A percentile compares a stretch with the other conserved stretches of the same genome.
Evolutionary conservation across 2,329 filamentous ascomycete genomes (phyloP).

Genomic region (Sporothrix euskadiensis): DNA sequence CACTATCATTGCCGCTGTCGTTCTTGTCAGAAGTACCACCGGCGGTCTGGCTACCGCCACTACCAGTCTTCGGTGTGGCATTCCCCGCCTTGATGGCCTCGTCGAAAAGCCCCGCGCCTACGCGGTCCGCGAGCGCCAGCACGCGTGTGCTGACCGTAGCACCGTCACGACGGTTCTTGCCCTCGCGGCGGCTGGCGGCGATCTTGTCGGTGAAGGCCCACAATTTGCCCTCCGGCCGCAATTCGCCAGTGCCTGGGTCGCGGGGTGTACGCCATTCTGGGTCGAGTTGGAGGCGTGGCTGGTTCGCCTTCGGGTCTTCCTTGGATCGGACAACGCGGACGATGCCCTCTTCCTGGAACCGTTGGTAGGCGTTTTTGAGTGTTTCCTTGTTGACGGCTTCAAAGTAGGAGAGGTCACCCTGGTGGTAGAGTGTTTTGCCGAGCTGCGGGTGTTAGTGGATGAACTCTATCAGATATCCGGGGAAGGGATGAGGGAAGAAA

Average conservation of each 20-base stretch:
- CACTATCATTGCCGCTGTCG: background rate
- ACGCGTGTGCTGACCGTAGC: constrained; percentile 84
- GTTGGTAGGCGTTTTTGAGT: constrained; percentile 85
- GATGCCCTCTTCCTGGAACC: constrained; percentile 90
- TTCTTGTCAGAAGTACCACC: constrained; percentile 1
- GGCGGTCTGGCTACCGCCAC: constrained; percentile 25
- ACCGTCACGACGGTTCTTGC: constrained; percentile 94
- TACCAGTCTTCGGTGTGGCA: constrained; percentile 27
- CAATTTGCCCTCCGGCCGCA: constrained; percentile 71
- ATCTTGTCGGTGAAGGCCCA: constrained; percentile 95
- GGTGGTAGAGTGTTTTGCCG: constrained; percentile 95
- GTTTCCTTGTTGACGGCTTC: constrained; percentile 99
- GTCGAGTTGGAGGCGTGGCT: constrained; percentile 66
- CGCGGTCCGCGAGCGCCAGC: constrained; percentile 69
- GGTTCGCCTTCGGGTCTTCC: constrained; percentile 60
- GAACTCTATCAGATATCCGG: background rate
- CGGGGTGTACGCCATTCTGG: constrained; percentile 73
- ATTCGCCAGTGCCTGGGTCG: constrained; percentile 58
- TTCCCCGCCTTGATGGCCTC: constrained; percentile 48
- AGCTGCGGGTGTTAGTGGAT: constrained; percentile 52
- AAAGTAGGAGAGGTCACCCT: constrained; percentile 95
- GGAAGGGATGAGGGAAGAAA: constrained; percentile 31
- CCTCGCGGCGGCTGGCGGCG: constrained; percentile 77
- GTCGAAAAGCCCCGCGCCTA: constrained; percentile 70
- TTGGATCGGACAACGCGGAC: constrained; percentile 71